phyloP scores from a whole-genome alignment of 2,329 filamentous ascomycete species.

The Mariannaea sp. region DNA sequence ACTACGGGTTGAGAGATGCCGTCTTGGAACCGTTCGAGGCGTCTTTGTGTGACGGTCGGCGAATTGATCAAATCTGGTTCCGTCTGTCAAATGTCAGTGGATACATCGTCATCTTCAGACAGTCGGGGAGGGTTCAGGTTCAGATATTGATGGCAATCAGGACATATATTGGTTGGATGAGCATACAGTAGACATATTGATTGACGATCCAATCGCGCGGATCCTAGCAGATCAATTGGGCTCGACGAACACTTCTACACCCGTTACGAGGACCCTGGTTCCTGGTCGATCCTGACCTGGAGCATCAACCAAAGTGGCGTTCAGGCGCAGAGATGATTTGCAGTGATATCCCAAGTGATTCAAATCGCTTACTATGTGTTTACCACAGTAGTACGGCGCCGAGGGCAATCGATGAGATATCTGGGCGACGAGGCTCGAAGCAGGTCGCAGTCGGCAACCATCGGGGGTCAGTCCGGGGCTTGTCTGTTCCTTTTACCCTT shows the following conservation, averaged over 20 bases:
- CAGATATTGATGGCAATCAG: not conserved
- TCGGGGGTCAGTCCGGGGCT: constrained; percentile 27
- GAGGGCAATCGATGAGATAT: constrained; percentile 28
- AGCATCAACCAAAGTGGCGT: constrained; percentile 32
- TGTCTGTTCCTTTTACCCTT: not conserved
- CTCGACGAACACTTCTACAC: constrained; percentile 24
- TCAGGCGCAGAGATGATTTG: too few species aligned
- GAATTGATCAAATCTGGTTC: constrained; percentile 36
- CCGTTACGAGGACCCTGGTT: constrained; percentile 25
- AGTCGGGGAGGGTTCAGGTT: not conserved
- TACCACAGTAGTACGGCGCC: constrained; percentile 20
- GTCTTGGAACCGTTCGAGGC: constrained; percentile 47
- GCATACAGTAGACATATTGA: constrained; percentile 42
- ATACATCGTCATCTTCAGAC: not conserved
- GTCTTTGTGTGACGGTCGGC: constrained; percentile 35
- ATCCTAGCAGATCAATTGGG: constrained; percentile 24
- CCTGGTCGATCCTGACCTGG: constrained; percentile 20
- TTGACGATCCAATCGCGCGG: constrained; percentile 14
- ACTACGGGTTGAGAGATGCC: constrained; percentile 79
- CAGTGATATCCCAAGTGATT: not conserved
- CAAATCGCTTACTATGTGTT: constrained; percentile 18
- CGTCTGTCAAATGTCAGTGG: constrained; percentile 31
- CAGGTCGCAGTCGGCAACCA: constrained; percentile 33
- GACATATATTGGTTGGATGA: not conserved
- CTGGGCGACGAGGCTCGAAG: constrained; percentile 26